These are phyloP conservation scores for Tolypocladium sp. DNA, from an alignment of 2,329 filamentous ascomycete species.

Conservation along the genomic window DNA sequence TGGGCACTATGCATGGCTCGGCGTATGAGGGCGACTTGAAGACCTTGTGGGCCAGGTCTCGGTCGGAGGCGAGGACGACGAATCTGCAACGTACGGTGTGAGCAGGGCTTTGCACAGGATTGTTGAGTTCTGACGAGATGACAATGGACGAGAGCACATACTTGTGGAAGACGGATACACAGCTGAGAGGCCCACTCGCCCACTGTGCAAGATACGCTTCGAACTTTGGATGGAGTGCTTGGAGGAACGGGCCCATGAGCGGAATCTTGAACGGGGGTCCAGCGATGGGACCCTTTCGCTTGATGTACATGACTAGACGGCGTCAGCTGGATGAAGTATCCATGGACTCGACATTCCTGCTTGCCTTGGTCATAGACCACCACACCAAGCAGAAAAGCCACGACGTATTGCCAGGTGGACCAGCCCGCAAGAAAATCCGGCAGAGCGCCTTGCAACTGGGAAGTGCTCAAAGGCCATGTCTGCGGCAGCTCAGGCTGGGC, in stretches of 20 bases:
- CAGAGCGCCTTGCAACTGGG: neutral
- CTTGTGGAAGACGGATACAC: conserved; percentile 82
- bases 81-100: conserved; percentile 41
- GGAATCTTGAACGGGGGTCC: conserved; percentile 56
- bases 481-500: neutral
- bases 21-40: conserved; percentile 70
- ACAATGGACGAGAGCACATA: conserved; percentile 22
- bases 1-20: conserved; percentile 70
- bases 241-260: conserved; percentile 67
- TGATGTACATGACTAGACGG: conserved; percentile 48
- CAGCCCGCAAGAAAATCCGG: conserved; percentile 5
- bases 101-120: rapidly evolving
- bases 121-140: too few relatives aligned
- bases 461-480: neutral
- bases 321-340: neutral
- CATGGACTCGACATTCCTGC: neutral
- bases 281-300: conserved; percentile 52
- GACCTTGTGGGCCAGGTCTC: conserved; percentile 71
- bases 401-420: conserved; percentile 18
- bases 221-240: conserved; percentile 67
- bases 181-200: conserved; percentile 69
- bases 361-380: conserved; percentile 32
- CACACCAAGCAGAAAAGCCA: conserved; percentile 21
- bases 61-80: conserved; percentile 68
- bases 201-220: conserved; percentile 66